These are phyloP conservation scores for Sinapis alba DNA, from an alignment of 441 rosid genomes.

Conservation along the genomic window DNA sequence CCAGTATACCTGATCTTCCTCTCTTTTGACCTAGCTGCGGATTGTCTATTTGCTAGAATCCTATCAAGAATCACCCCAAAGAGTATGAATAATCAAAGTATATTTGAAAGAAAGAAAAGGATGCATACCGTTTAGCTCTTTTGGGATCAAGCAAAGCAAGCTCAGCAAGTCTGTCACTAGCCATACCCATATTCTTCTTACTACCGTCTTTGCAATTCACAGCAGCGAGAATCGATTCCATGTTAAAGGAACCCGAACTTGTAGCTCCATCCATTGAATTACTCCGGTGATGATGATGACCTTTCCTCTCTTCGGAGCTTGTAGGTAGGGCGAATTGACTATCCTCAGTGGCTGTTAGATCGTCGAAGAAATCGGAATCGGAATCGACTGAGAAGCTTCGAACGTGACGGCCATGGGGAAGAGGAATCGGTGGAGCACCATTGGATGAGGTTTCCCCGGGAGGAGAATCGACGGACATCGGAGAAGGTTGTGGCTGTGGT, in stretches of 20 bases:
- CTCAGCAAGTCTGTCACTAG: slow-evolving; percentile 77
- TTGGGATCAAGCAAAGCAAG: slow-evolving; percentile 92
- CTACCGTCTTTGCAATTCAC: slow-evolving; percentile 47
- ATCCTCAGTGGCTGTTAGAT: slow-evolving; percentile 46
- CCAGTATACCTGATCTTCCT: slow-evolving; percentile 77
- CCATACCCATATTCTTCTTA: slow-evolving; percentile 82
- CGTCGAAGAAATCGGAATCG: slow-evolving; percentile 83
- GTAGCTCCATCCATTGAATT: slow-evolving; percentile 82
- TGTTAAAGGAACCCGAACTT: slow-evolving; percentile 53
- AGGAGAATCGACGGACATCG: slow-evolving; percentile 59
- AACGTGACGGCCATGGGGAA: slow-evolving; percentile 50
- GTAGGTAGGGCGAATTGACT: slow-evolving; percentile 26
- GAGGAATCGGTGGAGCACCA: slow-evolving; percentile 36
- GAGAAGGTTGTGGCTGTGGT: slow-evolving; percentile 34
- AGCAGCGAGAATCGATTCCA: slow-evolving; percentile 49
- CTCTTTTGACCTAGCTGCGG: slow-evolving; percentile 96
- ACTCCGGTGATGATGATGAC: slow-evolving; percentile 55
- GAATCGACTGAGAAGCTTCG: slow-evolving; percentile 94
- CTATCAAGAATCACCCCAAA: slow-evolving; percentile 38
- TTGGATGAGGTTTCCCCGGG: slow-evolving; percentile 72
- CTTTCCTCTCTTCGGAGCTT: no score
- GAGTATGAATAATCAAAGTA: not conserved
- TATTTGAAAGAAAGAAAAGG: not conserved
- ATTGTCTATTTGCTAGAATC: slow-evolving; percentile 92
- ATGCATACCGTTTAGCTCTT: slow-evolving; percentile 80